These are phyloP conservation scores for Thozetella sp. DNA, from an alignment of 495 filamentous ascomycete species.

Conservation along the genomic window DNA sequence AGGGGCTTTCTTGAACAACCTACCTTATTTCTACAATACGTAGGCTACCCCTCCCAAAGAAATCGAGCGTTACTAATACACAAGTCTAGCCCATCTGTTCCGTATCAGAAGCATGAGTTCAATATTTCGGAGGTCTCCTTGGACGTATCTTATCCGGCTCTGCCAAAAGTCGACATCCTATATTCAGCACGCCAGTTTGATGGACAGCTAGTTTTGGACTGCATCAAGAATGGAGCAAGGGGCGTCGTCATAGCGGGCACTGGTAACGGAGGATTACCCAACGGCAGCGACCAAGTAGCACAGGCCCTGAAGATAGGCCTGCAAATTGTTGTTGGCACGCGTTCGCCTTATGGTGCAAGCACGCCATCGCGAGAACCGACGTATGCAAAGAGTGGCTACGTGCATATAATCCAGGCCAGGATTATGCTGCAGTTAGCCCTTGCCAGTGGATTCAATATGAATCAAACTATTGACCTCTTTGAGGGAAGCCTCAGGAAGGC, in stretches of 20 bases:
- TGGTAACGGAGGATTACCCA: not conserved
- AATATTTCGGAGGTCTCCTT: not conserved
- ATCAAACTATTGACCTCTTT: not conserved
- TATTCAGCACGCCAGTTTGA: not conserved
- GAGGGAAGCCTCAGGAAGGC: not conserved
- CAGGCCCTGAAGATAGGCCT: not conserved
- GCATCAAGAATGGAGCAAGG: not conserved
- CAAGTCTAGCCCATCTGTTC: not conserved
- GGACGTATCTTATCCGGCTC: not conserved
- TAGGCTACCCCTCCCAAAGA: not conserved
- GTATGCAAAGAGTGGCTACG: not conserved
- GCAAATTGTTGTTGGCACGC: not conserved
- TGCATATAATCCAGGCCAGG: not conserved
- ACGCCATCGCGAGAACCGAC: not conserved
- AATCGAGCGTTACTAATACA: not conserved
- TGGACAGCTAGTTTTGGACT: not conserved
- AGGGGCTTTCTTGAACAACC: not conserved
- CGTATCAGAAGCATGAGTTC: not conserved
- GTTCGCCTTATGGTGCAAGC: not conserved
- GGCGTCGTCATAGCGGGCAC: not conserved
- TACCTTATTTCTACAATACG: conserved; percentile 1
- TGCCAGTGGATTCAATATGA: not conserved
- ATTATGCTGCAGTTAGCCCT: not conserved
- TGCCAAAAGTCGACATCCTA: not conserved
- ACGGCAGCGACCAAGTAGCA: not conserved